phyloP scores from a whole-genome alignment of 1,139 yeast genomes.

The Yamadazyma dushanensis region DNA sequence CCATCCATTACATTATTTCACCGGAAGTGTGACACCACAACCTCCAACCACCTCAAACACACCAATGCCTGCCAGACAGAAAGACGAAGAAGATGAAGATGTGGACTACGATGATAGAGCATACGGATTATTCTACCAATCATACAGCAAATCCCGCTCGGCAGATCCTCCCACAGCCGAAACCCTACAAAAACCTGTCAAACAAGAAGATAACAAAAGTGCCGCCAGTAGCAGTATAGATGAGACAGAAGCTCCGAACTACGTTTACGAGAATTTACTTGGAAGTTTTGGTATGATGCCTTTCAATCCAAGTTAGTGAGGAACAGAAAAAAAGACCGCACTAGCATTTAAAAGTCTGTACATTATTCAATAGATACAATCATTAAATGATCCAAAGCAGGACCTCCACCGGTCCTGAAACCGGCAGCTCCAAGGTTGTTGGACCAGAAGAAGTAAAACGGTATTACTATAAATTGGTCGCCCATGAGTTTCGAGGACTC shows the following conservation, averaged over 20 bases:
- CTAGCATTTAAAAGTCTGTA: too few species aligned
- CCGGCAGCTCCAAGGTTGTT: constrained; percentile 1
- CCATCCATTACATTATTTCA: constrained; percentile 44
- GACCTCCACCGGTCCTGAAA: background rate
- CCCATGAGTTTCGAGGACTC: constrained; percentile 37
- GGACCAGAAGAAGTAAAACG: constrained; percentile 16
- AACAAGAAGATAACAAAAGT: constrained; percentile 4
- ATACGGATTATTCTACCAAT: constrained; percentile 11
- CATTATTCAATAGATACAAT: too few species aligned
- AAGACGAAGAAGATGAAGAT: constrained; percentile 10
- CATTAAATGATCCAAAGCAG: constrained; percentile 3
- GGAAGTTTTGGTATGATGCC: constrained; percentile 21
- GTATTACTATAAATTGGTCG: constrained; percentile 30
- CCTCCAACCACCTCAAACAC: constrained; percentile 7
- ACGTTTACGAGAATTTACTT: constrained; percentile 17
- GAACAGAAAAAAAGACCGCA: too few species aligned
- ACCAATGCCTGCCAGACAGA: constrained; percentile 4
- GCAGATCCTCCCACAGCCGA: background rate
- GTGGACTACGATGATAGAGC: constrained; percentile 11
- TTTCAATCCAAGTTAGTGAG: constrained; percentile 17
- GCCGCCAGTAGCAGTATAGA: constrained; percentile 1
- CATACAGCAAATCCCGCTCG: constrained; percentile 8
- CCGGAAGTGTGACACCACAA: constrained; percentile 22
- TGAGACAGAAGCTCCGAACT: constrained; percentile 14
- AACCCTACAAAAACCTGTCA: background rate